These are phyloP conservation scores for Coprinopsis strossmayeri DNA, from an alignment of 768 basidiomycete species.

Conservation along the genomic window DNA sequence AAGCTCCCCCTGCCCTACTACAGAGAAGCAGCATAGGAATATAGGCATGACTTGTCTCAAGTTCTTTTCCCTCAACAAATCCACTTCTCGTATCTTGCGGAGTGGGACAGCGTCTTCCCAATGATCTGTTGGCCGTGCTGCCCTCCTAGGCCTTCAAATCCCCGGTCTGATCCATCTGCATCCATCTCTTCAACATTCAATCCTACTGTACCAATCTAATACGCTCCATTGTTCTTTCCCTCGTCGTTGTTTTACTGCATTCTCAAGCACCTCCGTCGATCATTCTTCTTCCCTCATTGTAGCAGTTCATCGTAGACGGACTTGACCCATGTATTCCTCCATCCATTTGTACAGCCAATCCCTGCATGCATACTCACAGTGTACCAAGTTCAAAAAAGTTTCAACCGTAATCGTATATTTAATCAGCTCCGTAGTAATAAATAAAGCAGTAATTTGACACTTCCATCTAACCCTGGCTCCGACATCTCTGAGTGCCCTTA, in stretches of 20 bases:
- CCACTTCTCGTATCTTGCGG: background rate
- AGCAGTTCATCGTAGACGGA: too few species aligned
- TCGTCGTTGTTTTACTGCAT: background rate
- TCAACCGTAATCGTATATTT: too few species aligned
- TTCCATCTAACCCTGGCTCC: too few species aligned
- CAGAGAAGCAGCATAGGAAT: slow-evolving; percentile 3
- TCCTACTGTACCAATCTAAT: background rate
- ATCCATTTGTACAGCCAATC: background rate
- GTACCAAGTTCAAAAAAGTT: slow-evolving; percentile 8
- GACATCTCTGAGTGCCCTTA: too few species aligned
- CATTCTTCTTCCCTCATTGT: too few species aligned
- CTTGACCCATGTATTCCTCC: too few species aligned
- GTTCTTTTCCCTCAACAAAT: slow-evolving; percentile 9
- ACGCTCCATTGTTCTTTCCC: background rate
- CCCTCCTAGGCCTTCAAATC: too few species aligned
- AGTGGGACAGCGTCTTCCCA: background rate
- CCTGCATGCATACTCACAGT: slow-evolving; percentile 2
- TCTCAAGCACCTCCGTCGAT: background rate
- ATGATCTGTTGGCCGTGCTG: too few species aligned
- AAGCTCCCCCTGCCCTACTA: background rate
- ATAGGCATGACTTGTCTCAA: slow-evolving; percentile 11
- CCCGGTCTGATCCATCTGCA: too few species aligned
- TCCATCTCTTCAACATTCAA: background rate
- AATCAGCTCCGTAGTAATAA: too few species aligned
- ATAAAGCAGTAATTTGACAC: too few species aligned